Conservation (phyloP, 2,329 filamentous ascomycete genomes). For the Pseudogymnoascus sp. region DNA sequence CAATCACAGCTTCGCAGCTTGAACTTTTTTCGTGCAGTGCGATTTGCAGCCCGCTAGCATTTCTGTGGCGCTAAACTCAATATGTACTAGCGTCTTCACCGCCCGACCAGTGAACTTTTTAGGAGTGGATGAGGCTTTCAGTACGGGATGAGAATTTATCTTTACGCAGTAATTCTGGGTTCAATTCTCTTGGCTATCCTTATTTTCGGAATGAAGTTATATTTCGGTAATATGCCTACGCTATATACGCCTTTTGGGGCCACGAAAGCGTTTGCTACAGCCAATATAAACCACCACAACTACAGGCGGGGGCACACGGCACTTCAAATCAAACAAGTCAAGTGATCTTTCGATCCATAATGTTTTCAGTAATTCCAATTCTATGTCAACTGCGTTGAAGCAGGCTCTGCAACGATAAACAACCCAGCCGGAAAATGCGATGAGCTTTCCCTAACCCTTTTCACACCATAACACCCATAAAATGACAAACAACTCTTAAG, state of each 20-base stretch:
- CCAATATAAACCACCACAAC: background rate
- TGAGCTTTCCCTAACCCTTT: conserved; percentile 10
- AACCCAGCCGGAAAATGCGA: conserved; percentile 6
- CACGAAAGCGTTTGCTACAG: background rate
- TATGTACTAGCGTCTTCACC: background rate
- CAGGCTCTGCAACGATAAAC: conserved; percentile 1
- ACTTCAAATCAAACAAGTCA: background rate
- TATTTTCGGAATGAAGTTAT: background rate
- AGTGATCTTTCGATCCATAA: background rate
- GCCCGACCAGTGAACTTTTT: conserved; percentile 4
- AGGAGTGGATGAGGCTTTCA: background rate
- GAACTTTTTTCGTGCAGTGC: conserved; percentile 10
- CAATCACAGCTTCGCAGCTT: conserved; percentile 8
- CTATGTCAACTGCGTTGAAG: conserved; percentile 11
- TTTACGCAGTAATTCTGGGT: background rate
- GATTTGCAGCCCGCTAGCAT: conserved; percentile 9
- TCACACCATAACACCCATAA: conserved; percentile 7
- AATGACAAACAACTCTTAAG: background rate
- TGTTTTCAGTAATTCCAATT: background rate
- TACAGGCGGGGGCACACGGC: background rate
- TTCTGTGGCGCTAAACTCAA: background rate
- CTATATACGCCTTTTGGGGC: background rate
- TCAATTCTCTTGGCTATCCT: background rate
- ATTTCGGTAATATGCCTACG: background rate
- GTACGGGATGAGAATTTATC: background rate